Percentiles rank a stretch among this genome's conserved stretches.
Evolutionary conservation across 1,284 basidiomycete species (phyloP).

Genomic region (Puccinia sorghi): DNA sequence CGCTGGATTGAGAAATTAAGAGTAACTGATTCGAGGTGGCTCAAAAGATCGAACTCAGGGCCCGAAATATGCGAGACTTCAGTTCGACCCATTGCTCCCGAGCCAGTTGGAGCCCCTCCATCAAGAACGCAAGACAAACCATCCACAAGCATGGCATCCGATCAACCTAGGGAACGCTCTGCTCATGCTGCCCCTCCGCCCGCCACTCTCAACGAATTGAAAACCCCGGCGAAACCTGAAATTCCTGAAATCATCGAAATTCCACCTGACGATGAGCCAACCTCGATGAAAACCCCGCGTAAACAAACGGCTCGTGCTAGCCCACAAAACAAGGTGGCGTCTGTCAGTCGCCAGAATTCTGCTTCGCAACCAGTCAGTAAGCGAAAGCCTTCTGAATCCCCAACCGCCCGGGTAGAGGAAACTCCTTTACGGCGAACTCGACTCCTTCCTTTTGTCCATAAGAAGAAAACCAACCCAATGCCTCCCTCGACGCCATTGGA

Average conservation of each 20-base stretch:
- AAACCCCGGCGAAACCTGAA: background rate
- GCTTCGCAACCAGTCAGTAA: background rate
- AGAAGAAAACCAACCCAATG: background rate
- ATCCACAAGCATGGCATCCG: background rate
- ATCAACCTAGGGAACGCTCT: background rate
- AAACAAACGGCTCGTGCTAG: background rate
- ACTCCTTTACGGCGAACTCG: background rate
- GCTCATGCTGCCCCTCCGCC: background rate
- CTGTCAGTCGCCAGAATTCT: background rate
- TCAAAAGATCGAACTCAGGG: background rate
- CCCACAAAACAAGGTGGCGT: background rate
- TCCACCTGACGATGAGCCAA: background rate
- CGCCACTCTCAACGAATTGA: background rate
- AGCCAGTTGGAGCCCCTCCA: background rate
- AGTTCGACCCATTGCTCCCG: background rate
- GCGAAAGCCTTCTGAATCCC: background rate
- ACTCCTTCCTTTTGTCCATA: background rate
- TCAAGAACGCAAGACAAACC: background rate
- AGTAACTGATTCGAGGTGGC: constrained; percentile 2
- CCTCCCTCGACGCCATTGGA: background rate
- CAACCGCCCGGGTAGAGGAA: background rate
- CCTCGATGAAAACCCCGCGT: background rate
- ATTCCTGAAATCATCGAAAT: background rate
- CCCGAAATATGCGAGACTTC: background rate
- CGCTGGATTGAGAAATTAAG: constrained; percentile 16